Evolutionary conservation across 495 filamentous ascomycete genomes (phyloP).

Genomic region (Penicillium maclennaniae): DNA sequence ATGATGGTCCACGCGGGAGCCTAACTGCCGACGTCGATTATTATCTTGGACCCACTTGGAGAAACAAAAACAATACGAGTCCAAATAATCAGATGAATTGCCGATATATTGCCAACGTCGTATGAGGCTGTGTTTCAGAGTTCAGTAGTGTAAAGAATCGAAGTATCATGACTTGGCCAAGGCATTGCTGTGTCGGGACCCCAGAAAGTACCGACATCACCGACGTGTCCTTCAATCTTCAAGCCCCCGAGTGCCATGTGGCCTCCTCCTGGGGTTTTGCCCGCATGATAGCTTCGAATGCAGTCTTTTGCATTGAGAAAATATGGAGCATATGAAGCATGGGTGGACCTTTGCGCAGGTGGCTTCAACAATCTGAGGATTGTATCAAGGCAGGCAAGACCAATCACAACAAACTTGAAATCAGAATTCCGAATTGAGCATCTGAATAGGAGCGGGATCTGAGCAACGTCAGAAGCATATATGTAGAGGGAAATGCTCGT

Average conservation of each 20-base stretch:
- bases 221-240: neutral
- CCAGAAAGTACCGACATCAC: neutral
- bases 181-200: no score
- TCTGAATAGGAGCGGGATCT: neutral
- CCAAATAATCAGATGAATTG: neutral
- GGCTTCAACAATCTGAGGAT: neutral
- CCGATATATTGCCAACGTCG: neutral
- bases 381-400: neutral
- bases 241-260: conserved; percentile 1
- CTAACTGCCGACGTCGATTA: neutral
- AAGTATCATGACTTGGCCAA: neutral
- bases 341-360: neutral
- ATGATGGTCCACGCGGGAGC: neutral
- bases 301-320: neutral
- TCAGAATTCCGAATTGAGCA: neutral
- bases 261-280: neutral
- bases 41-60: neutral
- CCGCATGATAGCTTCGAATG: neutral
- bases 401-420: neutral
- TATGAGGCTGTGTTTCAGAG: neutral
- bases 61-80: neutral
- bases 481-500: neutral
- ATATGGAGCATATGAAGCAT: neutral
- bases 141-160: neutral
- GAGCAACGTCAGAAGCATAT: neutral